Conservation (phyloP, 2,329 filamentous ascomycete species). For the Fusarium nygamai region DNA sequence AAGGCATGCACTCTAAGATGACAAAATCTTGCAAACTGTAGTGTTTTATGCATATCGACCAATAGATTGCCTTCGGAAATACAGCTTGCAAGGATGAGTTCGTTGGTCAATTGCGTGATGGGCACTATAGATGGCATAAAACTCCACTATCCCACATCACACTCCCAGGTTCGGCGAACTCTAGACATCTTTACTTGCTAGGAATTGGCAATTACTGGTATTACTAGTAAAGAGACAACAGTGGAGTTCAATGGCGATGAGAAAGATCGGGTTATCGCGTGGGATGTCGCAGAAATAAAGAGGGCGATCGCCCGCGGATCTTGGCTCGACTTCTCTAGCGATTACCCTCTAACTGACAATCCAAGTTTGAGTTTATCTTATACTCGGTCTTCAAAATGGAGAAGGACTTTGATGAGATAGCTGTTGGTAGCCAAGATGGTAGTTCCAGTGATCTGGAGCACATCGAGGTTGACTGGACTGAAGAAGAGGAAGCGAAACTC, state of each 20-base stretch:
- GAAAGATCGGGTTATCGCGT: background rate
- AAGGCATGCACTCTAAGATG: background rate
- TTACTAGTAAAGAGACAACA: background rate
- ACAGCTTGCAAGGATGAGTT: background rate
- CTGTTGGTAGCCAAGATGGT: slow-evolving; percentile 1
- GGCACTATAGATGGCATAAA: slow-evolving; percentile 13
- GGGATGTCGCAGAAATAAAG: slow-evolving; percentile 1
- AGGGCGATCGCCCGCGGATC: background rate
- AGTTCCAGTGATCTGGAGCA: slow-evolving; percentile 25
- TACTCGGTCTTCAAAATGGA: slow-evolving; percentile 13
- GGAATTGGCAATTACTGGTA: background rate
- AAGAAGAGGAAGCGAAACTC: slow-evolving; percentile 43
- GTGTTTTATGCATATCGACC: background rate
- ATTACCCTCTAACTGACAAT: background rate
- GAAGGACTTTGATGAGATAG: slow-evolving; percentile 21
- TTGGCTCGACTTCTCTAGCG: background rate
- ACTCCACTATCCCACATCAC: slow-evolving; percentile 8
- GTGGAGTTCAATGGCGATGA: background rate
- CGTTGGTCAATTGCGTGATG: slow-evolving; percentile 26
- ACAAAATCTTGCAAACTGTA: background rate
- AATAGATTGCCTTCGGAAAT: background rate
- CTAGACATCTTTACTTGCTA: background rate
- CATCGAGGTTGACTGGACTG: slow-evolving; percentile 39
- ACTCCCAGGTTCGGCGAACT: background rate
- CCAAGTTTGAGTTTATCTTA: background rate